Base-by-base conservation (phyloP, 768 basidiomycete species). In the Tricholoma sp. region DNA sequence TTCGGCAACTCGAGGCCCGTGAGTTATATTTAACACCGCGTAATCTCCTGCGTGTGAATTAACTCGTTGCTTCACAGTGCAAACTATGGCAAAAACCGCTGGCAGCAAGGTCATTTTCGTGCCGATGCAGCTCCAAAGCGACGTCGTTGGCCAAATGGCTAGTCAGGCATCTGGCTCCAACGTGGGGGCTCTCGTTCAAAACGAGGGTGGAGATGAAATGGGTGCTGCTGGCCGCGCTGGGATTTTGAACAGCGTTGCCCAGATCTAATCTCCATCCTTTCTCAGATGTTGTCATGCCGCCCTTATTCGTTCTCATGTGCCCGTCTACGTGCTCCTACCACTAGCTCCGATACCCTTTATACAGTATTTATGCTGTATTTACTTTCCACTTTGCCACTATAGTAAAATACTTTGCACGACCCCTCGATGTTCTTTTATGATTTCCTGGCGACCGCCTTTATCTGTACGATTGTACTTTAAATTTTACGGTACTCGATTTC, bases 91-190 rank as follows among this genome's bases (percentile, higher is more conserved):
- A 49, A 89, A 91, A 72, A 85, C 83, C 13, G 84, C 89, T n/a
- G 79, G 80, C 61, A 85, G 81, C 79, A 98, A 98, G 72, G 93
- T 96, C 62, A 81, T 98, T 55, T 97, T 98, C 64, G 94, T 94
- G 31, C 92, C 91, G 11, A 94, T 94, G 91, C 89, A 92, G 61
- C 79, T 91, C 20, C 90, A 91, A 70, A 88, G 79, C 64, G 89
- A 92, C 61, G 72, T 91, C 32, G 73, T 74, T 20, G 76, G 76
- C 42, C 81, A 86, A 59, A 62, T 86, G 28, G 64, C 70, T 11
- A 66, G 62, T 28, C 66, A 70, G 29, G 56, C 66, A 18, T 59
- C 66, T 7, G 63, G 64, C 36, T 70, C 72, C 15, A 68, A 66
- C 50, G 15, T 70, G 6, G 64, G 59, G 31, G 61, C 68, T 33